Evolutionary conservation across 164 flowering plant genomes (phyloP), one percentile per base, ranked within the genome.

Genomic region (Berberis vulgaris): DNA sequence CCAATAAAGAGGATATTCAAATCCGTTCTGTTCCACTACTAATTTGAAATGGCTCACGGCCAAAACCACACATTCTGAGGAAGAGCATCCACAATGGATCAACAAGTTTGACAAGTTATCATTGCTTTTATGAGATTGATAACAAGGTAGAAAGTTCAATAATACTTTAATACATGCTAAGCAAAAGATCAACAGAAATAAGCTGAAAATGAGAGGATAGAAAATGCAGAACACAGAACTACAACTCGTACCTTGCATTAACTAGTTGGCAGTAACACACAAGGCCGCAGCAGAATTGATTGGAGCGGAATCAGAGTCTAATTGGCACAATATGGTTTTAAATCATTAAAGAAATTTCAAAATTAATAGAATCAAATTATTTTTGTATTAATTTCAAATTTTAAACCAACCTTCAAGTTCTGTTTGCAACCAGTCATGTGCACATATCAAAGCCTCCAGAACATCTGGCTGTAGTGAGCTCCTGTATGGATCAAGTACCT

Each of bases 361-460:
- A 52, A 60, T 26, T 6, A 8, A 9, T 1, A 54, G 13, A 44
- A 47, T 26, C 41, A 42, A 7, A 53, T 43, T 2, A 45, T 2
- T 45, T 39, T 3, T 2, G n/a, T 1, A 41, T 53, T 5, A 53
- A 60, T 3, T 13, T 8, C 49, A 43, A 11, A 12, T 57, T 44
- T 45, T 54, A 1, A 44, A 52, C 59, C 45, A 62, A 84, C 91
- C 89, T 73, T 80, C 79, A 42, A 71, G 47, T 67, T 83, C 86
- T 8, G 61, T 60, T 45, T 60, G 74, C 70, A 86, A 38, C 96
- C 96, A 89, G 71, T 89, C 89, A 63, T 78, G 84, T 6, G 89
- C 69, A 74, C 96, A 86, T 63, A 89, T 70, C 73, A 89, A 72
- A 60, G 96, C 92, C 63, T 89, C 82, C 43, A 79, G 69, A 46